Base-by-base conservation (phyloP, 148 eudicot genomes). In the Polygonum maritimum region DNA sequence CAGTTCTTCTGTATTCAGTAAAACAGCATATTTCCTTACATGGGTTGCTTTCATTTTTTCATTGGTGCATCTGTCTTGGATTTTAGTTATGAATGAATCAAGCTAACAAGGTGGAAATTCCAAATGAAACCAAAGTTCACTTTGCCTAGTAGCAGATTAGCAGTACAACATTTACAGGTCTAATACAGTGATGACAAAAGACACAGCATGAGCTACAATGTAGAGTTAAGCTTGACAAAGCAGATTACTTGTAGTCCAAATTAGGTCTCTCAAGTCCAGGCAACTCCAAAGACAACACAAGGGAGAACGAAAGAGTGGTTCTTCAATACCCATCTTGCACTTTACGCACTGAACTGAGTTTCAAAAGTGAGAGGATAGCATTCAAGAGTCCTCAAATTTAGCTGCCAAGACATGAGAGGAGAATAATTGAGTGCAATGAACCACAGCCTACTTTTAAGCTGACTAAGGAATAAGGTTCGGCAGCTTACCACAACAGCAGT, bases 381-480 rank as follows among this genome's bases (percentile, higher is more conserved):
- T 80, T 92, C 97, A 84, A 95, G 92, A 79, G 87, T 92, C 87
- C 87, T 88, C 85, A 92, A 65, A 81, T 95, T 95, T 74, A 95
- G 81, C 98, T 95, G 89, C 88, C 77, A 47, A 69, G 48, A 35
- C 45, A 67, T 36, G 38, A 12, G 21, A 11, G 21, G 58, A 52
- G 14, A 40, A 40, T 7, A 40, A 40, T 5, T 40, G 44, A 40
- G 41, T 10, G 31, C 15, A 10, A 26, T 31, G 22, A 54, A 4
- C 60, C 22, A n/a, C 22, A 21, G 65, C 14, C 35, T 16, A 18
- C 6, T 35, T 63, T 69, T 36, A 6, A 71, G 22, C 26, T 19
- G 52, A 71, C 8, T 39, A 40, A 71, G 74, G n/a, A 40, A 71
- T 5, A 19, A 72, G 14, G 35, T 12, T 72, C 19, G 75, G 35